Conservation (phyloP, 2,329 filamentous ascomycete species). For the Ceratocystis eucalypticola region DNA sequence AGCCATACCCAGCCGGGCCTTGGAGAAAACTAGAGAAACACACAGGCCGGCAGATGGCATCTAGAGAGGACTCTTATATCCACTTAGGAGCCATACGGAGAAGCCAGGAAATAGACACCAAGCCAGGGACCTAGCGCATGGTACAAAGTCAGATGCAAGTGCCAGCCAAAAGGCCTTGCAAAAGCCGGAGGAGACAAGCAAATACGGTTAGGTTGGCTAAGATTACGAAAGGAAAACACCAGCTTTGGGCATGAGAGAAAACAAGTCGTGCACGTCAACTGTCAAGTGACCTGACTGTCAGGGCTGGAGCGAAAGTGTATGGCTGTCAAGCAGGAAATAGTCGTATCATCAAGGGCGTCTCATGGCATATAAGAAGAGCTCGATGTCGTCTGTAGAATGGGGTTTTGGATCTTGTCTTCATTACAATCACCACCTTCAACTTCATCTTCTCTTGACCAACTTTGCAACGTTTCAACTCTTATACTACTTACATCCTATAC, state of each 20-base stretch:
- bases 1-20: neutral
- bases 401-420: neutral
- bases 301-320: neutral
- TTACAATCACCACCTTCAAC: neutral
- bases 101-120: neutral
- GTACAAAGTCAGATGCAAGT: neutral
- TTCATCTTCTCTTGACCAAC: neutral
- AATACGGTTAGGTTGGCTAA: neutral
- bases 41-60: neutral
- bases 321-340: neutral
- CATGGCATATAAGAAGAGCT: neutral
- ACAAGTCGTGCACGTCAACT: neutral
- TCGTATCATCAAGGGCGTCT: neutral
- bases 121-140: neutral
- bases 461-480: neutral
- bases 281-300: neutral
- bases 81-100: neutral
- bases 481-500: neutral
- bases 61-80: neutral
- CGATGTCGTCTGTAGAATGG: neutral
- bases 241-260: neutral
- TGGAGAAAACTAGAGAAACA: neutral
- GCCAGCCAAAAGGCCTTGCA: neutral
- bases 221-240: neutral
- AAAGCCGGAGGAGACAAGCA: neutral